A percentile compares a stretch with the other conserved stretches of the same genome.
These are phyloP conservation scores for Symbiodinium natans DNA, from an alignment of 73 alveolate species.

Conservation along the genomic window DNA sequence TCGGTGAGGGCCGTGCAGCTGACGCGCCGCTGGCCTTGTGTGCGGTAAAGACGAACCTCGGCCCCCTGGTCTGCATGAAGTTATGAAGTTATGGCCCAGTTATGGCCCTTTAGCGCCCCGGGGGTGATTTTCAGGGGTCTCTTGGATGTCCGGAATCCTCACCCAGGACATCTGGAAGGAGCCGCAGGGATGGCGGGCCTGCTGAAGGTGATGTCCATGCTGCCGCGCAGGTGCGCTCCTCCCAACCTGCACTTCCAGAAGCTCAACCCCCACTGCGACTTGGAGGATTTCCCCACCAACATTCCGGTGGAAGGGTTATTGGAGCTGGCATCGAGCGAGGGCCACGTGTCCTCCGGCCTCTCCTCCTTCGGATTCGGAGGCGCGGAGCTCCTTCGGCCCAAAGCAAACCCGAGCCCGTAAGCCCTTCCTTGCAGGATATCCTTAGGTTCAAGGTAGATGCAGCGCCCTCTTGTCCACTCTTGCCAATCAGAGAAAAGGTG, in stretches of 20 bases:
- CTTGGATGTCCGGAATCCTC: too few relatives aligned
- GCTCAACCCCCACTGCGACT: conserved; percentile 77
- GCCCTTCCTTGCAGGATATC: too few relatives aligned
- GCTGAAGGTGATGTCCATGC: conserved; percentile 48
- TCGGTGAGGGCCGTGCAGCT: conserved; percentile 29
- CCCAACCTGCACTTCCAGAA: conserved; percentile 90
- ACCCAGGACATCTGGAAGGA: conserved; percentile 72
- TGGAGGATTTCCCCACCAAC: conserved; percentile 51
- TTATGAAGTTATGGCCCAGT: too few relatives aligned
- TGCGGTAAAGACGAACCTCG: conserved; percentile 75
- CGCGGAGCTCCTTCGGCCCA: too few relatives aligned
- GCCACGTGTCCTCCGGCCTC: conserved; percentile 44
- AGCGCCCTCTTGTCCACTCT: too few relatives aligned
- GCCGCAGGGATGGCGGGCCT: conserved; percentile 90
- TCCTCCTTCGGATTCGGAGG: conserved; percentile 92
- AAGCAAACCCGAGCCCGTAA: too few relatives aligned
- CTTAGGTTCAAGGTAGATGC: too few relatives aligned
- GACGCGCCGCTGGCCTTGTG: conserved; percentile 75
- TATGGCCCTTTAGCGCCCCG: too few relatives aligned
- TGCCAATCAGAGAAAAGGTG: too few relatives aligned
- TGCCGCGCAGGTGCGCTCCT: conserved; percentile 49
- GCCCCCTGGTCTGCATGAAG: not conserved
- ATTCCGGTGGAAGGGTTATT: conserved; percentile 58
- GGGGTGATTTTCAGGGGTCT: too few relatives aligned
- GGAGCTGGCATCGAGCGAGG: not conserved